Percentiles rank a stretch among this genome's conserved stretches.
Evolutionary conservation across 1,139 yeast genomes (phyloP).

Genomic region (Ogataea hybrid): DNA sequence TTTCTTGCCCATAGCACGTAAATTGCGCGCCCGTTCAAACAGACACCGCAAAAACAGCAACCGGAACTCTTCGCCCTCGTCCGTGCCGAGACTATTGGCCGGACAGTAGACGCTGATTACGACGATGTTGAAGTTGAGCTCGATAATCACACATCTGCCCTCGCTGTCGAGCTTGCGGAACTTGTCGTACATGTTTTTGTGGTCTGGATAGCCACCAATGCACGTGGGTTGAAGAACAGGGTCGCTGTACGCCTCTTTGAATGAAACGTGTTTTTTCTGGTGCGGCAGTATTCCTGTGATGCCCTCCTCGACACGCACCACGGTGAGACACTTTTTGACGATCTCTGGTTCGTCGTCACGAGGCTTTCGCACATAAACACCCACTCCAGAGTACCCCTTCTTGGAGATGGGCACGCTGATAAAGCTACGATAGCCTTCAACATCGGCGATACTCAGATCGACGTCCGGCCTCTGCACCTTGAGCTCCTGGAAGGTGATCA

Average conservation of each 20-base stretch:
- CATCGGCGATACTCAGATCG: constrained; percentile 49
- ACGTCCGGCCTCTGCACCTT: constrained; percentile 48
- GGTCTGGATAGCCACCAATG: constrained; percentile 75
- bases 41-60: constrained; percentile 55
- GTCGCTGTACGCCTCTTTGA: constrained; percentile 18
- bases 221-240: constrained; percentile 12
- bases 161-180: constrained; percentile 67
- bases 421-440: constrained; percentile 60
- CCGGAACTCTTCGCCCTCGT: constrained; percentile 66
- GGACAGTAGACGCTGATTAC: constrained; percentile 87
- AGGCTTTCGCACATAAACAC: constrained; percentile 67
- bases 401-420: constrained; percentile 63
- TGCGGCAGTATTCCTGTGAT: constrained; percentile 63
- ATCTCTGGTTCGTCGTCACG: constrained; percentile 37
- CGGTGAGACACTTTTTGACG: constrained; percentile 43
- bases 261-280: constrained; percentile 23
- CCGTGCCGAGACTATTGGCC: constrained; percentile 75
- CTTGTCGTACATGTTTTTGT: constrained; percentile 33
- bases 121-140: constrained; percentile 60
- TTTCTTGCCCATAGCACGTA: constrained; percentile 53
- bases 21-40: constrained; percentile 56
- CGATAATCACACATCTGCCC: constrained; percentile 78
- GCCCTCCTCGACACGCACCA: constrained; percentile 85
- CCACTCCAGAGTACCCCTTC: constrained; percentile 93
- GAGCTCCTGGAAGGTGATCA: constrained; percentile 81